A percentile compares a stretch with the other conserved stretches of the same genome.
Evolutionary conservation across 768 basidiomycete genomes (phyloP).

Genomic region (Rossbeevera mucosa): DNA sequence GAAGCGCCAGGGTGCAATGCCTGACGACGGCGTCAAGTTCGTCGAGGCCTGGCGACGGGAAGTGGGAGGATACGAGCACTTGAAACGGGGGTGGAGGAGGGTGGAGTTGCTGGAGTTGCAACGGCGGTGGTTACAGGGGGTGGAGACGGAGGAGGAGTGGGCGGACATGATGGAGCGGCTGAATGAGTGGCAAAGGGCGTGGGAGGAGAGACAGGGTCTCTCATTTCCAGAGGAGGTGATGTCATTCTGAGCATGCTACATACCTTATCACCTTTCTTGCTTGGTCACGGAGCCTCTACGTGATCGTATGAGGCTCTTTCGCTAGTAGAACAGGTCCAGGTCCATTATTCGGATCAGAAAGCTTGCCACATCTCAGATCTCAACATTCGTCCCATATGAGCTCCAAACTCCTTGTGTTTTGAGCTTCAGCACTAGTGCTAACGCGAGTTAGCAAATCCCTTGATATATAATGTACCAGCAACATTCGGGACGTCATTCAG

Average conservation of each 20-base stretch:
- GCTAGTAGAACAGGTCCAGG: no score
- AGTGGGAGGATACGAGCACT: conserved; percentile 28
- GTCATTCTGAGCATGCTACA: conserved; percentile 3
- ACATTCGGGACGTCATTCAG: no score
- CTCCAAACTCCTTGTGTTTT: no score
- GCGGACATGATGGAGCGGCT: conserved; percentile 43
- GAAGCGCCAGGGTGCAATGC: conserved; percentile 30
- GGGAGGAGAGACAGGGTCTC: conserved; percentile 37
- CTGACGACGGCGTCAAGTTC: conserved; percentile 39
- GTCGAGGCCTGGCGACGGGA: conserved; percentile 49
- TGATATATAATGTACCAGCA: no score
- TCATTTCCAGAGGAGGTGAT: conserved; percentile 7
- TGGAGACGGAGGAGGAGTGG: conserved; percentile 50
- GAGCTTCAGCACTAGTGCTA: no score
- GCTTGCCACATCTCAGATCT: no score
- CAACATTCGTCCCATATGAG: no score
- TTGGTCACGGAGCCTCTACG: no score
- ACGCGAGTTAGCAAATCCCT: no score
- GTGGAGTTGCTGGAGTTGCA: conserved; percentile 39
- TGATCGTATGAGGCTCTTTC: no score
- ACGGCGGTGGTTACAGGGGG: conserved; percentile 44
- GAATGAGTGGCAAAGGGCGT: conserved; percentile 47
- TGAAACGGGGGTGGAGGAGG: conserved; percentile 42
- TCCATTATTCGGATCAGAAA: no score
- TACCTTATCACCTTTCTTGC: background rate